Evolutionary conservation across 1,284 basidiomycete genomes (phyloP).

Genomic region (Ganoderma leucocontextum): DNA sequence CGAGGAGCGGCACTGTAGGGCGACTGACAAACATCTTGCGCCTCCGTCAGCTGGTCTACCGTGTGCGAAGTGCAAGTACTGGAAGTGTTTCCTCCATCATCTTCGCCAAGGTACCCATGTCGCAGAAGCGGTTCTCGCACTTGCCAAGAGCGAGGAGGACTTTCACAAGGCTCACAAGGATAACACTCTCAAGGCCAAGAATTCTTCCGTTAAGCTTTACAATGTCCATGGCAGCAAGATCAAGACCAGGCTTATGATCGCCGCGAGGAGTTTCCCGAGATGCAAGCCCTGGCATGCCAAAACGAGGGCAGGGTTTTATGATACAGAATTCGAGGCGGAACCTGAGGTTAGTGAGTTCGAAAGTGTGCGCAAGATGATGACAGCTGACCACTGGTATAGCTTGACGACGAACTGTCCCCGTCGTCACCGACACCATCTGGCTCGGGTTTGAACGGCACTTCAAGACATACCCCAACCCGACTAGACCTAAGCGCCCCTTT

Average conservation of each 20-base stretch:
- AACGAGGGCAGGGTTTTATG: slow-evolving; percentile 32
- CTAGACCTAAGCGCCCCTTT: background rate
- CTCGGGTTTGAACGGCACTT: background rate
- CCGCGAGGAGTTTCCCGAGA: slow-evolving; percentile 51
- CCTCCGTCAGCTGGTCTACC: background rate
- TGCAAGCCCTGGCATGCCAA: slow-evolving; percentile 43
- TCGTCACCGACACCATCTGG: background rate
- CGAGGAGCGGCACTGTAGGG: background rate
- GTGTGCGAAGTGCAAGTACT: background rate
- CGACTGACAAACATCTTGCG: background rate
- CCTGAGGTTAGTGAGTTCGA: background rate
- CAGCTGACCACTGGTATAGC: background rate
- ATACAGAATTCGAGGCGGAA: slow-evolving; percentile 18
- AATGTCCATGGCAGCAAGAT: slow-evolving; percentile 45
- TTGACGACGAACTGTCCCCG: background rate
- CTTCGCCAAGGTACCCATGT: slow-evolving; percentile 58
- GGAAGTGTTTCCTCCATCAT: slow-evolving; percentile 61
- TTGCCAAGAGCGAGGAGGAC: slow-evolving; percentile 33
- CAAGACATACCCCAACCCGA: background rate
- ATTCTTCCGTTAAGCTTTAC: slow-evolving; percentile 43
- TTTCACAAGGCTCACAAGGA: slow-evolving; percentile 59
- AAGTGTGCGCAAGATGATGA: background rate
- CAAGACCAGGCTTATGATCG: slow-evolving; percentile 44
- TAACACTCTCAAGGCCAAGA: slow-evolving; percentile 21
- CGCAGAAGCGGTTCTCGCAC: slow-evolving; percentile 53